Evolutionary conservation across 2,329 filamentous ascomycete species (phyloP).

Genomic region (Trichoderma semiorbis): DNA sequence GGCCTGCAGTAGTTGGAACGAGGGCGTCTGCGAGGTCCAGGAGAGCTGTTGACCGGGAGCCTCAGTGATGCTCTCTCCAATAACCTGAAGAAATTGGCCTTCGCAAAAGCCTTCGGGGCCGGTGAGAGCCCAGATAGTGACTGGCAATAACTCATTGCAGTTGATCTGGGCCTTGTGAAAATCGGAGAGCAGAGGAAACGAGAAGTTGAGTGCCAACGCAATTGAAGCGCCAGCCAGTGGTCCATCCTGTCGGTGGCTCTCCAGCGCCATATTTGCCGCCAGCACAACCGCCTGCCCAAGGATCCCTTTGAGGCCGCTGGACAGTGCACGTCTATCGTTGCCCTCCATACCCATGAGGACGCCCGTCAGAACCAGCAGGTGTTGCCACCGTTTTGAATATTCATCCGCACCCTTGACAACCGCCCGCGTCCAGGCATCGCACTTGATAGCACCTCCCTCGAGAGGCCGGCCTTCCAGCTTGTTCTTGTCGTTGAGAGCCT

Average conservation of each 20-base stretch:
- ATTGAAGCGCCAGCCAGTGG: conserved; percentile 50
- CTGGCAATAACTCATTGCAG: conserved; percentile 67
- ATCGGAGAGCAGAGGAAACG: conserved; percentile 68
- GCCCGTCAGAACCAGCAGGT: conserved; percentile 75
- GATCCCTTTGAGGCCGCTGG: conserved; percentile 59
- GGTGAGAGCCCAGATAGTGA: conserved; percentile 64
- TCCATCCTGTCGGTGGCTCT: conserved; percentile 40
- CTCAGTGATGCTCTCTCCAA: conserved; percentile 65
- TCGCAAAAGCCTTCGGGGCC: conserved; percentile 71
- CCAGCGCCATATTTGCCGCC: conserved; percentile 73
- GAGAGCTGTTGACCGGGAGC: conserved; percentile 44
- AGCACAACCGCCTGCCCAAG: conserved; percentile 71
- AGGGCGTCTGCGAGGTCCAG: conserved; percentile 61
- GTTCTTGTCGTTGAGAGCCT: conserved; percentile 37
- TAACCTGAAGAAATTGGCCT: conserved; percentile 68
- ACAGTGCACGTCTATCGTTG: conserved; percentile 60
- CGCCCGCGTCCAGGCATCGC: conserved; percentile 54
- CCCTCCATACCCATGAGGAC: conserved; percentile 73
- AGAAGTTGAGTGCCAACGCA: conserved; percentile 70
- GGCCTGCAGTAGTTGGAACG: conserved; percentile 56
- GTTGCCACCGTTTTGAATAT: conserved; percentile 70
- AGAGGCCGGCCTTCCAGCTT: conserved; percentile 22
- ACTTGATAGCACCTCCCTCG: conserved; percentile 43
- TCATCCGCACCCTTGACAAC: conserved; percentile 57
- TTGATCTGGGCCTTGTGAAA: conserved; percentile 56